Percentiles rank a stretch among this genome's conserved stretches.
Evolutionary conservation across 306 rosid genomes (phyloP).

Genomic region (Cyamopsis tetragonoloba): DNA sequence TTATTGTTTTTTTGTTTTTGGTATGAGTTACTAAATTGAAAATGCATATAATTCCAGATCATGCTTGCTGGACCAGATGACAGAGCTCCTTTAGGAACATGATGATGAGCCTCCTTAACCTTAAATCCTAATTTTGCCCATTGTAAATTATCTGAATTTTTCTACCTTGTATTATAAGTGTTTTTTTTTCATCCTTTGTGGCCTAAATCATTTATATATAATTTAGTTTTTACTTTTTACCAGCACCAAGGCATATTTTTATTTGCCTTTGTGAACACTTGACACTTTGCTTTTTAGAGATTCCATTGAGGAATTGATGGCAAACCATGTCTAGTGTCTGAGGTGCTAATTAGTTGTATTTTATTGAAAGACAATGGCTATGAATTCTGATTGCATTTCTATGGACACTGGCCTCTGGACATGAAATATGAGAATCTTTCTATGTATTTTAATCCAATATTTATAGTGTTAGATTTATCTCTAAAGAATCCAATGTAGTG

Average conservation of each 20-base stretch:
- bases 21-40: constrained; percentile 10
- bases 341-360: constrained; percentile 27
- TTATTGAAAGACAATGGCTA: background rate
- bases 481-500: constrained; percentile 12
- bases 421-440: background rate
- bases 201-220: constrained; percentile 29
- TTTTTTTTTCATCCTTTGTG: constrained; percentile 26
- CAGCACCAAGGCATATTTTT: constrained; percentile 44
- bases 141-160: constrained; percentile 53
- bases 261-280: constrained; percentile 45
- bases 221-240: constrained; percentile 13
- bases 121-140: background rate
- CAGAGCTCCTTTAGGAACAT: constrained; percentile 68
- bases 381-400: constrained; percentile 17
- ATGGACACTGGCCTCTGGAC: constrained; percentile 11
- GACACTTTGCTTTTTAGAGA: constrained; percentile 20
- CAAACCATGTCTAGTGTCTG: constrained; percentile 16
- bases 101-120: constrained; percentile 33
- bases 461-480: background rate
- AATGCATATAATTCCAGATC: constrained; percentile 51
- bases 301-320: constrained; percentile 10
- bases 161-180: constrained; percentile 41
- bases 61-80: constrained; percentile 94
- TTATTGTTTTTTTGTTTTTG: background rate
- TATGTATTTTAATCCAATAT: constrained; percentile 17